phyloP scores from a whole-genome alignment of 306 rosid genomes.

The Prosopis cineraria region DNA sequence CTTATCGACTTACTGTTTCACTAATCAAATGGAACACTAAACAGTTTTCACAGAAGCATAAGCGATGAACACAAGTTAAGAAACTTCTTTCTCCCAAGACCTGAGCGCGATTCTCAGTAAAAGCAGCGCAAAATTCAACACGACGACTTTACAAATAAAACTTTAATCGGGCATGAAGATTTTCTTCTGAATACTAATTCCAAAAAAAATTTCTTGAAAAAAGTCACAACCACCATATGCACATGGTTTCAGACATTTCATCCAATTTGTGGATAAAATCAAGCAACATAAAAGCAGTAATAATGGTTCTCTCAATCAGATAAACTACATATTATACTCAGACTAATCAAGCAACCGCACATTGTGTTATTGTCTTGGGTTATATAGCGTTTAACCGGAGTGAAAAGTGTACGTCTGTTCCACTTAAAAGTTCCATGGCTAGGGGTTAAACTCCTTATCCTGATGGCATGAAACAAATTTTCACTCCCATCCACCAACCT shows the following conservation, averaged over 20 bases:
- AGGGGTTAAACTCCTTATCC: background rate
- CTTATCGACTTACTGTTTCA: background rate
- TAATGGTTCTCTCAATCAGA: slow-evolving; percentile 1
- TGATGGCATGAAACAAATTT: slow-evolving; percentile 21
- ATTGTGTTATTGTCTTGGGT: background rate
- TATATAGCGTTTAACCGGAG: background rate
- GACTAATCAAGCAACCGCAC: slow-evolving; percentile 4
- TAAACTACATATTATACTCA: slow-evolving; percentile 2
- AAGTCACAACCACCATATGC: too few species aligned
- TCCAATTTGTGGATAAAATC: too few species aligned
- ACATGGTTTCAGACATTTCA: too few species aligned
- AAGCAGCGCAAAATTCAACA: background rate
- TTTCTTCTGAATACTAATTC: too few species aligned
- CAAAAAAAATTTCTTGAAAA: too few species aligned
- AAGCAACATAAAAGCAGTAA: background rate
- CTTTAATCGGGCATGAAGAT: too few species aligned
- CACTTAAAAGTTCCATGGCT: background rate
- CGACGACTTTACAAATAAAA: too few species aligned
- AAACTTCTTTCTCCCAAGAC: too few species aligned
- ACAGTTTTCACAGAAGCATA: background rate
- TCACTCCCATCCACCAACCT: slow-evolving; percentile 17
- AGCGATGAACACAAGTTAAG: too few species aligned
- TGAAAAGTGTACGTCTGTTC: background rate
- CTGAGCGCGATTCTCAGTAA: too few species aligned
- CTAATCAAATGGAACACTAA: background rate